Conservation (phyloP, 495 filamentous ascomycete genomes). For the Podospora sp. region DNA sequence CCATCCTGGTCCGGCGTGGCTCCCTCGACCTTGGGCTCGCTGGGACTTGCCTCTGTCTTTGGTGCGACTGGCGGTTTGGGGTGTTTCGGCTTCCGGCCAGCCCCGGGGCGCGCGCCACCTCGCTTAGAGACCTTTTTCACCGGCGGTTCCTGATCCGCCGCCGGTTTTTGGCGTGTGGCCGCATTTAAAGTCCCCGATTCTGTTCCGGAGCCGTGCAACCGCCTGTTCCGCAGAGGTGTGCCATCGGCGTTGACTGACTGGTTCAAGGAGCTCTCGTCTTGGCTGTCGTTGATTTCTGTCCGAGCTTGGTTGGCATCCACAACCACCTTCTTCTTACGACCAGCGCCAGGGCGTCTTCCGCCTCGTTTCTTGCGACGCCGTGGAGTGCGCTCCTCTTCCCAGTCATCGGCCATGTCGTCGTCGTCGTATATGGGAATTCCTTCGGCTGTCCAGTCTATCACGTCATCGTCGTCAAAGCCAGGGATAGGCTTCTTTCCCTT, state of each 20-base stretch:
- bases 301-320: background rate
- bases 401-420: conserved; percentile 29
- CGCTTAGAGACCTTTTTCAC: conserved; percentile 35
- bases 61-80: background rate
- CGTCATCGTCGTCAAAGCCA: conserved; percentile 17
- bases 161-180: background rate
- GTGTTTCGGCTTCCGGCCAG: conserved; percentile 37
- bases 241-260: background rate
- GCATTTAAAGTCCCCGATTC: background rate
- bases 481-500: conserved; percentile 5
- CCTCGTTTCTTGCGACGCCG: conserved; percentile 32
- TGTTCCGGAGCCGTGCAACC: background rate
- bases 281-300: conserved; percentile 30
- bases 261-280: conserved; percentile 18
- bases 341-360: conserved; percentile 34
- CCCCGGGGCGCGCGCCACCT: conserved; percentile 38
- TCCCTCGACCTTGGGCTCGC: conserved; percentile 8
- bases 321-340: conserved; percentile 33
- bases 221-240: conserved; percentile 12
- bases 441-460: conserved; percentile 19
- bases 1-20: conserved; percentile 1
- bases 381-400: conserved; percentile 8
- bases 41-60: background rate
- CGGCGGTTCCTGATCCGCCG: background rate
- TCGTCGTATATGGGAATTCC: conserved; percentile 21